Conservation (phyloP, 108 stramenopile species). For the Nannochloropsis oceanica region DNA sequence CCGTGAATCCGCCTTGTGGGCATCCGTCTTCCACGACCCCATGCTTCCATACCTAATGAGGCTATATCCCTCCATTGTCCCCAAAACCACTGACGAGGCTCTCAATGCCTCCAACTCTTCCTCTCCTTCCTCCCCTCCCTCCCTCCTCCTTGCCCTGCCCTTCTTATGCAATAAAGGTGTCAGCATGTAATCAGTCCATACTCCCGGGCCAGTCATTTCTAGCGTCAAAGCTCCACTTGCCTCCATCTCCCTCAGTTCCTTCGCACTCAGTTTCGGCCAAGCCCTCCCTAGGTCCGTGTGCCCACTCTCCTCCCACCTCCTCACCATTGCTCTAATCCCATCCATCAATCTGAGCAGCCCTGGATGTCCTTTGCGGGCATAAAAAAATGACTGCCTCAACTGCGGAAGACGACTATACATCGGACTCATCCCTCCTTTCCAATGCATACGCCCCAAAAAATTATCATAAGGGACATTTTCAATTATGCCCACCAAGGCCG, state of each 20-base stretch:
- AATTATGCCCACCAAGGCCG: not conserved
- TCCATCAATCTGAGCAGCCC: not conserved
- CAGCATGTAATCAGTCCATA: not conserved
- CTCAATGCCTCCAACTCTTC: not conserved
- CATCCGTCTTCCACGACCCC: not conserved
- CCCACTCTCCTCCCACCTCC: not conserved
- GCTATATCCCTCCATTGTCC: not conserved
- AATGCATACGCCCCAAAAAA: not conserved
- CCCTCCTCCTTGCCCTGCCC: not conserved
- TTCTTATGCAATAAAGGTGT: not conserved
- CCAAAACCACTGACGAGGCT: not conserved
- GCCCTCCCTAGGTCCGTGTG: not conserved
- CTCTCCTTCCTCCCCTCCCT: not conserved
- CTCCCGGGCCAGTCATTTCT: not conserved
- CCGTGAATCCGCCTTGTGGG: not conserved
- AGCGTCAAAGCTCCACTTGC: not conserved
- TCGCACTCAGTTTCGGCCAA: not conserved
- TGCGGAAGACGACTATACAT: not conserved
- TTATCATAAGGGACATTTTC: not conserved
- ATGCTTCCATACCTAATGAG: not conserved
- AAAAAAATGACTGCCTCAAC: not conserved
- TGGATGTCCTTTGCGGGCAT: not conserved
- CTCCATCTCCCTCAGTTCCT: not conserved
- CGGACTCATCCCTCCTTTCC: not conserved
- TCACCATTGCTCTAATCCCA: not conserved